Evolutionary conservation across 257 asterid genomes (phyloP), one percentile per base, ranked within the genome.

Genomic region (Plectranthus barbatus): DNA sequence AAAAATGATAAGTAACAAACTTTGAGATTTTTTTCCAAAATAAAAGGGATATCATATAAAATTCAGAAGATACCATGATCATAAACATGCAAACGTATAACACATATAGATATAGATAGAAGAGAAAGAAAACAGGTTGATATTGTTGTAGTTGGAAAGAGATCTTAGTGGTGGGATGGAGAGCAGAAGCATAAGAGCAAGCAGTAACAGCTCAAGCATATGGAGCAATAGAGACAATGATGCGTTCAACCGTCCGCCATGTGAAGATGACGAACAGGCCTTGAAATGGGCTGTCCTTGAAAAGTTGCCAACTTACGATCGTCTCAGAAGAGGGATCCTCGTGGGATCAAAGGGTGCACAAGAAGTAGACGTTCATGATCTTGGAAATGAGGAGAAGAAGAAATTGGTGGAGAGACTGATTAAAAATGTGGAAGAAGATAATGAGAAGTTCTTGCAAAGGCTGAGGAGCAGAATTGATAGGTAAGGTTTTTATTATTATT

Each of bases 181-280:
- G 2, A 56, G 56, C 0, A 60, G 72, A 72, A 44, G 58, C 66
- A 54, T 78, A 36, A 76, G 86, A 36, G 77, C 63, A 13, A 26
- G 3, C 31, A 26, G n/a, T n/a, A 76, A 67, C 56, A 81, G 88
- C 29, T 44, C 73, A 10, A 63, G 77, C 5, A 0, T 81, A 42
- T 86, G 91, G 95, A 76, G 91, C 56, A 81, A 62, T 18, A 68
- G 79, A 0, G 86, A 83, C 0, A 9, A 69, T 1, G 86, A 80
- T 9, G 69, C 69, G 0, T 84, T 84, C 42, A 73, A 87, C 4
- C 82, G 80, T 20, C 41, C 77, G 0, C 74, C 78, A 4, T 80
- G 81, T 4, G 92, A 84, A 66, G 87, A 84, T 17, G 95, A 86
- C 12, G 95, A 86, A 70, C 90, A 66, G 57, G 64, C 72, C 50